Conservation (phyloP, 768 basidiomycete species). For the Amanita muscaria region DNA sequence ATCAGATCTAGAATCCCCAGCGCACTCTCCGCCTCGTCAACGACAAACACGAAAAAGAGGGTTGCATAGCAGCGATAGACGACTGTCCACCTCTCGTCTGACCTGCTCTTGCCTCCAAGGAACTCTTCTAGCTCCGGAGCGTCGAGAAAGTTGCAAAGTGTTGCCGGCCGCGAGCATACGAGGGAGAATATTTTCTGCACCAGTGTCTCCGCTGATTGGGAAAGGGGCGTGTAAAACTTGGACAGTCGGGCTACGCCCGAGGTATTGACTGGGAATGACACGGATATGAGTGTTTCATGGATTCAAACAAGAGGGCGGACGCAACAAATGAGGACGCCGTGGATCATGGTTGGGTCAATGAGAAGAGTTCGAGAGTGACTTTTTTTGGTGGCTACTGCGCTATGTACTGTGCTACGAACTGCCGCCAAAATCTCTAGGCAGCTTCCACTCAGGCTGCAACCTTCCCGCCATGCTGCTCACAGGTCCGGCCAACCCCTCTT, state of each 20-base stretch:
- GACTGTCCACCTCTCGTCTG: constrained; percentile 66
- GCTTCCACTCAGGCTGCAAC: constrained; percentile 62
- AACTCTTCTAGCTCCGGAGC: constrained; percentile 79
- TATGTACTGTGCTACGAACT: constrained; percentile 22
- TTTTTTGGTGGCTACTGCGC: too few relatives aligned
- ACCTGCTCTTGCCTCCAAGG: constrained; percentile 42
- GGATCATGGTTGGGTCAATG: constrained; percentile 47
- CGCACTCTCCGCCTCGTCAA: constrained; percentile 94
- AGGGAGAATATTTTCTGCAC: constrained; percentile 88
- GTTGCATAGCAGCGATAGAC: constrained; percentile 96
- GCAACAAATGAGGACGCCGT: constrained; percentile 80
- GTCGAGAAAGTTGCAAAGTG: constrained; percentile 94
- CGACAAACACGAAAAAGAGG: constrained; percentile 94
- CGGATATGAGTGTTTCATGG: background rate
- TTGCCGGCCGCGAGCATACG: constrained; percentile 70
- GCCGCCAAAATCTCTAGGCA: constrained; percentile 78
- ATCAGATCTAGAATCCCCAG: constrained; percentile 93
- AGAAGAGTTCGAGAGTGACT: background rate
- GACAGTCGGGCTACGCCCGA: constrained; percentile 77
- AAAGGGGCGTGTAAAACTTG: constrained; percentile 83
- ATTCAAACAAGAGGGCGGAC: constrained; percentile 15
- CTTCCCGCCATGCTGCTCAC: constrained; percentile 86
- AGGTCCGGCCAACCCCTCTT: constrained; percentile 83
- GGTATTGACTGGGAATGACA: constrained; percentile 66
- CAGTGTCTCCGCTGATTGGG: constrained; percentile 56